Conservation (phyloP, 202 grass and related monocot genomes). For the Digitaria exilis region DNA sequence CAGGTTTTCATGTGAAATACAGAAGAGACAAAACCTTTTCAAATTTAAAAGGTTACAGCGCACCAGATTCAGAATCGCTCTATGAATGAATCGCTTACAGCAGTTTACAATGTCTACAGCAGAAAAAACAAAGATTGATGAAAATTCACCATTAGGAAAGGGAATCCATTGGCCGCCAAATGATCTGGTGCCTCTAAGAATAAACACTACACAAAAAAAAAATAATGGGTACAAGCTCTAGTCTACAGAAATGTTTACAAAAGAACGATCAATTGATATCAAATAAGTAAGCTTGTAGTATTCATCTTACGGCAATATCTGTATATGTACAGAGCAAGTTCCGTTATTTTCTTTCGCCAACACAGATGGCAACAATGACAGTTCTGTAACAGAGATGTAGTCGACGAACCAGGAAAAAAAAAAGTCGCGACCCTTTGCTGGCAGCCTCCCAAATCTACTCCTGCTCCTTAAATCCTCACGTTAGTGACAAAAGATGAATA, state of each 20-base stretch:
- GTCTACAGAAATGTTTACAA: conserved; percentile 35
- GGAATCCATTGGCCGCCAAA: conserved; percentile 6
- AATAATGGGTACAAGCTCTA: conserved; percentile 46
- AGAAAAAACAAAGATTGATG: neutral
- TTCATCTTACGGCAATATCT: conserved; percentile 53
- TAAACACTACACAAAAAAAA: conserved; percentile 8
- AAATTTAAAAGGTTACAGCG: neutral
- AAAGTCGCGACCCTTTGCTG: conserved; percentile 34
- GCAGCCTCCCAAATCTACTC: conserved; percentile 44
- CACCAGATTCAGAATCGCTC: conserved; percentile 1
- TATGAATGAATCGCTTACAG: neutral
- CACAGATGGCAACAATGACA: conserved; percentile 55
- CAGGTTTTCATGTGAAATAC: neutral
- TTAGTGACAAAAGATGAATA: conserved; percentile 59
- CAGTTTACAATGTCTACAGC: conserved; percentile 34
- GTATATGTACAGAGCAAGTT: conserved; percentile 88
- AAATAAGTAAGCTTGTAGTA: conserved; percentile 38
- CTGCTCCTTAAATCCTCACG: conserved; percentile 31
- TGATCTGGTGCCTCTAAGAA: neutral
- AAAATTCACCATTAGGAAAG: neutral
- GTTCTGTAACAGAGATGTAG: conserved; percentile 39
- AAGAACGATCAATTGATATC: conserved; percentile 27
- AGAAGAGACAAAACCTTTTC: neutral
- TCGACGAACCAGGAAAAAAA: conserved; percentile 34
- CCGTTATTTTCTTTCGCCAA: conserved; percentile 81